Evolutionary conservation across 108 stramenopile species (phyloP), one percentile per base, ranked within the genome.

Genomic region (Stephanodiscus triporus): DNA sequence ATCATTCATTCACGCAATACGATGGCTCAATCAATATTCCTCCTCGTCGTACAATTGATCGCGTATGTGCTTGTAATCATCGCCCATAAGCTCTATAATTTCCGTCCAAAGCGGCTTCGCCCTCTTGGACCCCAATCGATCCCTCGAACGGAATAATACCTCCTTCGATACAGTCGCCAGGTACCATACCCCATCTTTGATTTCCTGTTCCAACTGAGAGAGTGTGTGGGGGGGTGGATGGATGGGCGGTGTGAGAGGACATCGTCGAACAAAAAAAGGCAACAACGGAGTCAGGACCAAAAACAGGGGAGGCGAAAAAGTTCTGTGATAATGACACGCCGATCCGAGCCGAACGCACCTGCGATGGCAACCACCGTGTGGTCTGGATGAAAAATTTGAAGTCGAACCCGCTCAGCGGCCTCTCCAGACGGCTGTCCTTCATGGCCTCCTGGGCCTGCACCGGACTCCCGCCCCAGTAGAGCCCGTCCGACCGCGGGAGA

Each of bases 81-180:
- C 85, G 54, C 89, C 93, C 78, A 90, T 76, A 6, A 94, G 77
- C 63, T 90, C 88, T 84, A 94, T 84, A 26, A 91, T 83, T 75
- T 94, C 93, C 30, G 88, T 94, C 93, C 93, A 94, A 48, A 94
- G 74, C 29, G 93, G 93, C 72, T 90, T 90, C 19, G 93, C 89
- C 62, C 89, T 78, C 77, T 85, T 85, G 1, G 87, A 76, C 13
- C 93, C 93, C 73, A 90, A 80, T 45, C 93, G 71, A 76, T 94
- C 93, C 32, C 93, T 72, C 36, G 83, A 84, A 60, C 83, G 83
- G 74, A 91, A 88, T 29, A 91, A 72, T 24, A 91, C 75, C 45
- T 87, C 83, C 72, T 85, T 87, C 13, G 80, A 84, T 16, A 87
- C 89, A 11, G 47, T 63, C 14, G 87, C 85, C 23, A 78, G 58